Conservation (phyloP, 2,329 filamentous ascomycete species). For the Pseudohalonectria lignicola region DNA sequence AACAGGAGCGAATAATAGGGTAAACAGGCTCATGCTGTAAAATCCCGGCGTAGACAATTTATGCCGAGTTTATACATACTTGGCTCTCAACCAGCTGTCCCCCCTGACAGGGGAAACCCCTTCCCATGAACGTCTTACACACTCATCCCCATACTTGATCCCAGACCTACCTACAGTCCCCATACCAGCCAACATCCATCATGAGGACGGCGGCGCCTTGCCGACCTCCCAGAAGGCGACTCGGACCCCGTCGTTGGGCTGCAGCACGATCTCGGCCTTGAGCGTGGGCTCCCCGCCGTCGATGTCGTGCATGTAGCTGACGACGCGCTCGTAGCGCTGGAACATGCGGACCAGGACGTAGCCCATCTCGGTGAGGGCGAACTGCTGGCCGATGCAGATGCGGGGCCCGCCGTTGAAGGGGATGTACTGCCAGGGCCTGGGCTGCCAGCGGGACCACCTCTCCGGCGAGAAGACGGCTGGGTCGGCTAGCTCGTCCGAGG, state of each 20-base stretch:
- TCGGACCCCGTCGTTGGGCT: conserved; percentile 45
- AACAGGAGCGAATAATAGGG: no score
- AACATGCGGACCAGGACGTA: conserved; percentile 64
- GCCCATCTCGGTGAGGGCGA: conserved; percentile 65
- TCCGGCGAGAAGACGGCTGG: conserved; percentile 50
- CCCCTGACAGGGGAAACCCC: no score
- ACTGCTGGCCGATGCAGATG: conserved; percentile 72
- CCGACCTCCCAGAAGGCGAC: conserved; percentile 43
- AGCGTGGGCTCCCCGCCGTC: conserved; percentile 42
- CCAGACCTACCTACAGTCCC: no score
- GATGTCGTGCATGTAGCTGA: conserved; percentile 42
- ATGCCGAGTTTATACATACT: no score
- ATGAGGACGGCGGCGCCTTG: no score
- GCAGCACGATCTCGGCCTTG: conserved; percentile 49
- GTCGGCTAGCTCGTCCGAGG: conserved; percentile 29
- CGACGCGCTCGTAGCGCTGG: conserved; percentile 57
- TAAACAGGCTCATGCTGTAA: no score
- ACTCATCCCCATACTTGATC: no score
- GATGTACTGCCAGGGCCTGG: conserved; percentile 59
- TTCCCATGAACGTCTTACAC: no score
- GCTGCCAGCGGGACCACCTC: conserved; percentile 53
- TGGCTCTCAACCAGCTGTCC: no score
- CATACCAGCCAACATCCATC: no score
- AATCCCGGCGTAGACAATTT: no score
- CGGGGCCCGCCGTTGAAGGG: conserved; percentile 67